Percentiles rank a stretch among this genome's conserved stretches.
phyloP scores from a whole-genome alignment of 257 asterid genomes.

The Parsonsia alboflavescens region DNA sequence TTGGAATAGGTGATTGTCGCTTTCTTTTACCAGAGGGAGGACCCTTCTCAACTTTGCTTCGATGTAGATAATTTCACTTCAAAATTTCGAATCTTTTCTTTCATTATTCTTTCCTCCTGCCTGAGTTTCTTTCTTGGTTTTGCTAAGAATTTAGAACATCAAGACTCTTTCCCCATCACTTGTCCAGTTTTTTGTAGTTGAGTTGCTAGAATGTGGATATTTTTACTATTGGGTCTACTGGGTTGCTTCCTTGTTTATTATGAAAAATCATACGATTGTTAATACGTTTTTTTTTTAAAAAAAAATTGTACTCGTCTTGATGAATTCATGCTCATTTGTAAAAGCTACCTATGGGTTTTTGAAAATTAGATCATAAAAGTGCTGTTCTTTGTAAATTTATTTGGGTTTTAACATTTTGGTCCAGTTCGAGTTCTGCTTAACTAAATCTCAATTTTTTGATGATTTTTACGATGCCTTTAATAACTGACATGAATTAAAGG shows the following conservation, averaged over 20 bases:
- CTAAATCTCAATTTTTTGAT: background rate
- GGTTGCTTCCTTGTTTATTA: background rate
- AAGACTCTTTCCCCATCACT: background rate
- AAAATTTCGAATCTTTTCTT: background rate
- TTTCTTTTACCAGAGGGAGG: background rate
- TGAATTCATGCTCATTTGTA: background rate
- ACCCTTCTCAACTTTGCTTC: background rate
- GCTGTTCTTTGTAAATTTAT: background rate
- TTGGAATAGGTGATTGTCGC: background rate
- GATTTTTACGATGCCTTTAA: background rate
- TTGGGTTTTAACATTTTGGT: background rate
- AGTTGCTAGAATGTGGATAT: background rate
- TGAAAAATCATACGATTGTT: background rate
- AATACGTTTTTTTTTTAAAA: background rate
- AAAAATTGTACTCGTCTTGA: background rate
- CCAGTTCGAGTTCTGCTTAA: background rate
- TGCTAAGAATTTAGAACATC: background rate
- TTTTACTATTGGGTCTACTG: background rate
- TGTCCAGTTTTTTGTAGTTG: background rate
- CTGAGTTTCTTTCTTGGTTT: background rate
- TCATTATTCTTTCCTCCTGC: background rate
- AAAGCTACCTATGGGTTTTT: background rate
- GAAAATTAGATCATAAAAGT: background rate
- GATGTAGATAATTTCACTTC: conserved; percentile 5
- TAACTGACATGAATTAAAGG: background rate